Base-by-base conservation (phyloP, 2,329 filamentous ascomycete species). In the Venturia aucupariae region DNA sequence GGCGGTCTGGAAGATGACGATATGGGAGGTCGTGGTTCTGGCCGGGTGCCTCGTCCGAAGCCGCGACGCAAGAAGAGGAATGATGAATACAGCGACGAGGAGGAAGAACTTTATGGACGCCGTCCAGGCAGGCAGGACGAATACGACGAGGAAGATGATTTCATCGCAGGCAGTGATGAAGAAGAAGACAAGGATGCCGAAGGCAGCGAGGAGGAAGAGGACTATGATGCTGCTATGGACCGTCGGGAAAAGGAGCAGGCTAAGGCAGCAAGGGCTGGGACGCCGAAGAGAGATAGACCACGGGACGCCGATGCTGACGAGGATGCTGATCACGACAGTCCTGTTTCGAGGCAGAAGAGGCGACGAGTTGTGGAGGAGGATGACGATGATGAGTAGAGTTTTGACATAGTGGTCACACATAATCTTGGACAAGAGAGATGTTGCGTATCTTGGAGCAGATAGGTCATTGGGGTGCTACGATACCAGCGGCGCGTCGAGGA, bases 101-200 rank as follows among this genome's bases (percentile, higher is more conserved):
- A 90, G 10, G 90, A 92, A 88, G 90, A 62, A 44, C 19, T 42
- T 17, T 57, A 35, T 66, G 79, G 86, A 24, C 68, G 69, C 42
- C 81, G 83, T 44, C 84, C 85, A 39, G 79, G 79, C 57, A 83
- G 84, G 62, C 82, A 87, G 66, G 88, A 92, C 68, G 88, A 90
- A 69, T 93, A 93, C 72, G 89, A 92, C 67, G 82, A 88, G 72
- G 88, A 88, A 41, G 90, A 93, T 71, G 90, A 88, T 65, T 93
- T 93, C 72, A 83, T 93, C 64, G 90, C 88, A 3, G 81, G 81
- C 3, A 91, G 87, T 70, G 89, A 91, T 68, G 88, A 90, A 65
- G 90, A 92, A 51, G 75, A 75, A 64, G 73, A 76, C 51, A 84
- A 84, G 48, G 77, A 80, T 65, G 84, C 82, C 39, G 84, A 80